These are phyloP conservation scores for Xerocomellus dryophilus DNA, from an alignment of 768 basidiomycete genomes.

Conservation along the genomic window DNA sequence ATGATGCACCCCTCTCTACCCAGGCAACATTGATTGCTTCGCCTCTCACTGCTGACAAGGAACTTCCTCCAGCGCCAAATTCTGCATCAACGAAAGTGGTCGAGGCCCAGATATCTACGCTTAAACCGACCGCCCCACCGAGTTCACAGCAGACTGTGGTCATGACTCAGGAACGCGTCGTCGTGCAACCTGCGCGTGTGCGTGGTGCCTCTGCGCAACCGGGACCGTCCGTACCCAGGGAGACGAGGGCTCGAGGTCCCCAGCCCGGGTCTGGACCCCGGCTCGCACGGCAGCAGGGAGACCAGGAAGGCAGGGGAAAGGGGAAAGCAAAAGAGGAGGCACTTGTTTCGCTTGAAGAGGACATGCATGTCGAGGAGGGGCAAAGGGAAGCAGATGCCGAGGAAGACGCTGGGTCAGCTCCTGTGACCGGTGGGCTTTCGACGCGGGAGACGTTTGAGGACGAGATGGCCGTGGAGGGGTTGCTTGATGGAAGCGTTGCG, in stretches of 20 bases:
- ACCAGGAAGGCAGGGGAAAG: background rate
- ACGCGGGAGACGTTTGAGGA: conserved; percentile 17
- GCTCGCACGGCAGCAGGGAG: background rate
- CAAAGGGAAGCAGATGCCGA: background rate
- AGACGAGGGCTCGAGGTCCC: background rate
- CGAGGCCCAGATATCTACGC: background rate
- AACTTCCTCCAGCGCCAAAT: background rate
- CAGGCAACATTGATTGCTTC: conserved; percentile 28
- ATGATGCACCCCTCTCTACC: conserved; percentile 18
- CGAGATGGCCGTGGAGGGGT: conserved; percentile 22
- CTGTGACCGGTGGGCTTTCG: background rate
- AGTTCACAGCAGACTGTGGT: conserved; percentile 14
- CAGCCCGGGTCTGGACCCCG: background rate
- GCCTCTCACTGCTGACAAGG: conserved; percentile 7
- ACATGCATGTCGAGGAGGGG: background rate
- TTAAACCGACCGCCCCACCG: background rate
- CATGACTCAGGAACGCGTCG: background rate
- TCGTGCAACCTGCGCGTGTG: conserved; percentile 1
- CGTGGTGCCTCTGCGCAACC: conserved; percentile 14
- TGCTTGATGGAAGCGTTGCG: conserved; percentile 13
- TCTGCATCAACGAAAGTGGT: background rate
- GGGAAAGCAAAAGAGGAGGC: conserved; percentile 1
- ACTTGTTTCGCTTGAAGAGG: conserved; percentile 10
- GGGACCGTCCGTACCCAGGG: conserved; percentile 6
- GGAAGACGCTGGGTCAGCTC: background rate